Evolutionary conservation across 345 rosid species (phyloP), one percentile per base, ranked within the genome.

Genomic region (Boechera stricta): DNA sequence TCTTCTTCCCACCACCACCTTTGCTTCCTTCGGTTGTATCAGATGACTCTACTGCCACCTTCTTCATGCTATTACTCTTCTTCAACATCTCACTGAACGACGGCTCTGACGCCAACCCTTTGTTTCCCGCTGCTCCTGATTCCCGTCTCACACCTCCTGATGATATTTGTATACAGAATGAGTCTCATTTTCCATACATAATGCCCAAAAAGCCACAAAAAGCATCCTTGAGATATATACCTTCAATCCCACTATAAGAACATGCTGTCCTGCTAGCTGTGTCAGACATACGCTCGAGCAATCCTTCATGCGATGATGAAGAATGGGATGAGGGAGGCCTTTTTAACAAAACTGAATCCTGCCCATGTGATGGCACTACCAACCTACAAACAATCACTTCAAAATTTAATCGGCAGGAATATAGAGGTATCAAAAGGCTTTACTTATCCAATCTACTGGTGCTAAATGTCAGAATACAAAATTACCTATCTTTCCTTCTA

Each of bases 31-130:
- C 84, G 0, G 12, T 39, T 11, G 63, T 74, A 18, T 77, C 81
- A 49, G 15, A 26, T 52, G 75, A 16, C 75, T 77, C 80, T 63
- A 32, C 75, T 28, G 11, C 71, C 39, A 13, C 65, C 58, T 77
- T 77, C 75, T 77, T 77, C 64, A 69, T 32, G 69, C 32, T 61
- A 24, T 45, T 61, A 53, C 67, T 77, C 59, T 42, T 77, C 72
- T 64, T 71, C 76, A 77, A 73, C 92, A 91, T 86, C 75, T 91
- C 98, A 4, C 88, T 89, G 70, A 91, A 93, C 16, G 97, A 91
- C 29, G 96, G 75, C 74, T 89, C 94, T 5, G 94, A 69, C 0
- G 58, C 81, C 82, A 83, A 8, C 85, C 84, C 72, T 87, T 83
- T 91, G 76, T 71, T 60, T 53, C 79, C 73, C 10, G 82, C 83